Percentiles rank a stretch among this genome's conserved stretches.
Conservation (phyloP, 371 early-diverging fungal genomes). For the Mucor plumbeus region DNA sequence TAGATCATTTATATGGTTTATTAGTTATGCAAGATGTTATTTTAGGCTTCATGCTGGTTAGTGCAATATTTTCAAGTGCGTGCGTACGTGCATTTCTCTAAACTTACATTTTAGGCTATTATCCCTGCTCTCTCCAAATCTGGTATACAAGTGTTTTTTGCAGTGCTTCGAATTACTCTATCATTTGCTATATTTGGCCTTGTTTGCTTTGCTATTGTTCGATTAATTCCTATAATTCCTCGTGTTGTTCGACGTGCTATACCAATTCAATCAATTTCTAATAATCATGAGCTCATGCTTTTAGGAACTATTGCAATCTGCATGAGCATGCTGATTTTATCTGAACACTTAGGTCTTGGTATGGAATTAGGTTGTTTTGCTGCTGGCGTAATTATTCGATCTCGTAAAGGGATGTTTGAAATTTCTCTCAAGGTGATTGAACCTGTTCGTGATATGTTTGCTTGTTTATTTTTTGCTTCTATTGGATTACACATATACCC, state of each 20-base stretch:
- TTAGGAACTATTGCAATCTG: slow-evolving; percentile 60
- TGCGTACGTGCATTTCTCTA: not conserved
- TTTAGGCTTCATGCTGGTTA: slow-evolving; percentile 65
- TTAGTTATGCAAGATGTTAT: slow-evolving; percentile 67
- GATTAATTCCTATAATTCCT: slow-evolving; percentile 32
- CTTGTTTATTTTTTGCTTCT: slow-evolving; percentile 67
- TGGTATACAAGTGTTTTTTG: slow-evolving; percentile 49
- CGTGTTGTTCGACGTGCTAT: slow-evolving; percentile 28
- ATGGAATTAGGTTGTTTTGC: slow-evolving; percentile 71
- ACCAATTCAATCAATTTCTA: slow-evolving; percentile 31
- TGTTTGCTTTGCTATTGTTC: slow-evolving; percentile 42
- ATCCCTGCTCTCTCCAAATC: slow-evolving; percentile 61
- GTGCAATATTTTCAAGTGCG: not conserved
- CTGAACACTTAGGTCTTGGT: slow-evolving; percentile 52
- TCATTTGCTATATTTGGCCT: slow-evolving; percentile 49
- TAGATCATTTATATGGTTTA: slow-evolving; percentile 55
- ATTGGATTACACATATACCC: slow-evolving; percentile 72
- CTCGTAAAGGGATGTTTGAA: slow-evolving; percentile 50
- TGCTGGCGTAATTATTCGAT: slow-evolving; percentile 62
- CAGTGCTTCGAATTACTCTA: slow-evolving; percentile 36
- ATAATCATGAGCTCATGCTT: slow-evolving; percentile 54
- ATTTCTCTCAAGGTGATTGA: slow-evolving; percentile 47
- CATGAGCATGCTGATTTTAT: slow-evolving; percentile 50
- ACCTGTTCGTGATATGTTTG: slow-evolving; percentile 66
- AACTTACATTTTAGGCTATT: slow-evolving; percentile 44